phyloP scores from a whole-genome alignment of 257 asterid species.

The Osmanthus fragrans region DNA sequence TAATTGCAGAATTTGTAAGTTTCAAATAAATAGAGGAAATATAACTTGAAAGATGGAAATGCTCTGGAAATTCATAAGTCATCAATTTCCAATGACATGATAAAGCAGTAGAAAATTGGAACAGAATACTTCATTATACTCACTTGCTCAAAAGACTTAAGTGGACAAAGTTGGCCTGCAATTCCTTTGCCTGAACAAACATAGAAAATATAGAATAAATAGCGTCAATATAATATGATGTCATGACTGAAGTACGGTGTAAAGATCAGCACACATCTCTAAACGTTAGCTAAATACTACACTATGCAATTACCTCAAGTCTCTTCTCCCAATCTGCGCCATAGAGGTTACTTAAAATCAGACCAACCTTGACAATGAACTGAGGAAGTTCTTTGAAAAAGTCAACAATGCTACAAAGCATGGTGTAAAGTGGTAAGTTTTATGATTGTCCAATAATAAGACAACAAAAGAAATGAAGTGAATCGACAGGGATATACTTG shows the following conservation, averaged over 20 bases:
- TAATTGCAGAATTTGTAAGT: background rate
- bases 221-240: background rate
- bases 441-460: background rate
- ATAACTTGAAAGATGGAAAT: background rate
- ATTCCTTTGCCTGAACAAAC: conserved; percentile 70
- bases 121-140: conserved; percentile 33
- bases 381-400: conserved; percentile 87
- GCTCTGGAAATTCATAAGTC: background rate
- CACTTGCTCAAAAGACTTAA: conserved; percentile 85
- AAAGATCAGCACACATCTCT: conserved; percentile 4
- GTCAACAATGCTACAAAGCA: conserved; percentile 61
- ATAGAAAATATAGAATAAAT: conserved; percentile 21
- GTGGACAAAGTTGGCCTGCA: conserved; percentile 77
- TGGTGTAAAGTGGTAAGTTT: conserved; percentile 7
- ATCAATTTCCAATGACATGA: conserved; percentile 13
- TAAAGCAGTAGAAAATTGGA: conserved; percentile 18
- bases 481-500: conserved; percentile 48
- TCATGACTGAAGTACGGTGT: background rate
- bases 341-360: conserved; percentile 58
- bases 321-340: conserved; percentile 92
- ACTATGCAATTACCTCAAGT: conserved; percentile 61
- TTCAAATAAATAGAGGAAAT: background rate
- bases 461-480: conserved; percentile 11
- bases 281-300: conserved; percentile 23
- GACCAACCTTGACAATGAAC: conserved; percentile 75